Evolutionary conservation across 495 filamentous ascomycete genomes (phyloP).

Genomic region (Penicillium cataractarum): DNA sequence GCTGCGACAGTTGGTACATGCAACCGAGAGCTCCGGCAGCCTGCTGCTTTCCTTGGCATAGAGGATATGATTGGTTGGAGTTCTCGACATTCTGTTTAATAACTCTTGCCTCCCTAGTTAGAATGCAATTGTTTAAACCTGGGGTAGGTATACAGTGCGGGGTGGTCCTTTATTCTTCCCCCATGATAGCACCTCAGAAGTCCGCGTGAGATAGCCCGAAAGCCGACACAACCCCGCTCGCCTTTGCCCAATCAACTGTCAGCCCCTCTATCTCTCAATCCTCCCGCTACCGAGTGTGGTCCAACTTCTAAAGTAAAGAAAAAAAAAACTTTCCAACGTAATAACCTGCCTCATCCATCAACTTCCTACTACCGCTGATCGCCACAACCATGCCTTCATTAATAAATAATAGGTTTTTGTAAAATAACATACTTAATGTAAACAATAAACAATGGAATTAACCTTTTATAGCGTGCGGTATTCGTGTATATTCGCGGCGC

Average conservation of each 20-base stretch:
- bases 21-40: slow-evolving; percentile 10
- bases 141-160: not conserved
- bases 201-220: not conserved
- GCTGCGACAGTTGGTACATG: slow-evolving; percentile 7
- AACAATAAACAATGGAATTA: no score
- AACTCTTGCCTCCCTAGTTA: not conserved
- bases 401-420: no score
- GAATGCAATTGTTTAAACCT: not conserved
- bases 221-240: not conserved
- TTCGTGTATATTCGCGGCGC: no score
- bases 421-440: no score
- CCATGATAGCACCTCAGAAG: not conserved
- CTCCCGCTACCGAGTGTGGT: no score
- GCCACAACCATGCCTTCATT: no score
- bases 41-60: slow-evolving; percentile 7
- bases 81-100: not conserved
- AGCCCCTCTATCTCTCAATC: not conserved
- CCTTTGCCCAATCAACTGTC: not conserved
- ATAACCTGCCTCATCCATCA: no score
- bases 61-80: slow-evolving; percentile 6
- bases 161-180: not conserved
- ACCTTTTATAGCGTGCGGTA: no score
- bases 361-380: no score
- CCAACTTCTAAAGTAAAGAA: no score
- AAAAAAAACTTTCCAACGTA: no score